Evolutionary conservation across 1,139 yeast genomes (phyloP), one percentile per base, ranked within the genome.

Genomic region (Blastobotrys persicus): DNA sequence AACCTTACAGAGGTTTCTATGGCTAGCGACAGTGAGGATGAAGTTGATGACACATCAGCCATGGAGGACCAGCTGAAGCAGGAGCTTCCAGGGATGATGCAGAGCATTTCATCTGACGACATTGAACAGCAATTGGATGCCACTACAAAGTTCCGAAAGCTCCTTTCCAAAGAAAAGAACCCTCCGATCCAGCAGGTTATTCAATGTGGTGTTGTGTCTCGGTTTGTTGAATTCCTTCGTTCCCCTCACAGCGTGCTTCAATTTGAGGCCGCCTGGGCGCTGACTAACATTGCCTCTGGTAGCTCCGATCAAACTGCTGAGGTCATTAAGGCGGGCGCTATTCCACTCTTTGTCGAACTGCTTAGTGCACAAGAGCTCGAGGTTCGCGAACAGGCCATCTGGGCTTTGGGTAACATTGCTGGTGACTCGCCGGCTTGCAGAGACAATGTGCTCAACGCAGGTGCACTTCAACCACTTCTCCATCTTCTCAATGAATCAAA

Each of bases 381-480:
- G 66, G 97, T 94, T 52, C 88, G 88, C 70, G 98, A 92, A 68
- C 98, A 92, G 73, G 98, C 98, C 17, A 92, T 92, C 60, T 92
- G 98, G 98, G 98, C 98, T 34, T 76, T 92, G 61, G 98, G 98
- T 70, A 94, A 92, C 68, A 96, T 92, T 68, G 98, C 98, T 28
- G 98, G 98, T 70, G 98, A 92, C 68, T 87, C 96, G 17, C 79
- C 96, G 14, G 77, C 77, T 49, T 88, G 84, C 75, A 81, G 98
- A 72, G 98, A 92, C 71, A 83, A 78, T 60, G 98, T 92, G 39
- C 77, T 92, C 60, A 73, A 77, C 42, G 84, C 89, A 62, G 84
- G 87, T 55, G 98, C 98, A 28, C 85, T 92, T 85, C 84, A 80
- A 54, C 96, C 97, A 6, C 87, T 92, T 51, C 76, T 92, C 62